Evolutionary conservation across 2,329 filamentous ascomycete species (phyloP).

Genomic region (Cryoendolithus antarcticus): DNA sequence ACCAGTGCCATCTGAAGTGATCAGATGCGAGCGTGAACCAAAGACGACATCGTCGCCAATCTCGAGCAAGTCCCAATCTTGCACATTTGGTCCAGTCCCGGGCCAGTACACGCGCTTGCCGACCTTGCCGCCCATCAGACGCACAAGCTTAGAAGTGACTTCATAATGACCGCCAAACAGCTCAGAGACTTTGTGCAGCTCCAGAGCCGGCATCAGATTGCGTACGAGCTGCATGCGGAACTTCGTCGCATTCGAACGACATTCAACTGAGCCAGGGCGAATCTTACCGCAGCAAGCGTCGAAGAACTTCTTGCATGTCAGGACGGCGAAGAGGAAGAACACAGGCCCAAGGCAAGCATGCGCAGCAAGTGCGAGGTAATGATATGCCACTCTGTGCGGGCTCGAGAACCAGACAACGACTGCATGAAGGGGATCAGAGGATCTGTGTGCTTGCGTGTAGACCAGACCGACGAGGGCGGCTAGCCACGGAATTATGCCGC

Average conservation of each 20-base stretch:
- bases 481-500: constrained; percentile 35
- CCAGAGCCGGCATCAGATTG: constrained; percentile 31
- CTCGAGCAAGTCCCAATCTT: constrained; percentile 43
- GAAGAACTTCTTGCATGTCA: constrained; percentile 30
- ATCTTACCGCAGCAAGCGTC: constrained; percentile 24
- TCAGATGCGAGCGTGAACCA: constrained; percentile 41
- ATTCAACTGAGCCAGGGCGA: constrained; percentile 21
- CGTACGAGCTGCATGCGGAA: constrained; percentile 37
- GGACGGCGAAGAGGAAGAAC: constrained; percentile 32
- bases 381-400: constrained; percentile 35
- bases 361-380: constrained; percentile 37
- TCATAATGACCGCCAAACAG: constrained; percentile 46
- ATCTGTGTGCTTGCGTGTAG: constrained; percentile 21
- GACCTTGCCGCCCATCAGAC: constrained; percentile 40
- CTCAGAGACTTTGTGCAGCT: constrained; percentile 37
- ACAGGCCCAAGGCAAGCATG: constrained; percentile 31
- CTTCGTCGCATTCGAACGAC: constrained; percentile 26
- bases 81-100: constrained; percentile 41
- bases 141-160: constrained; percentile 38
- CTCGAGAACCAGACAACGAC: constrained; percentile 40
- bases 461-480: constrained; percentile 34
- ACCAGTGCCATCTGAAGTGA: constrained; percentile 41
- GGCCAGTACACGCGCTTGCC: constrained; percentile 47
- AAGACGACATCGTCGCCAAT: constrained; percentile 49
- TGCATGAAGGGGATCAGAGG: constrained; percentile 26